Base-by-base conservation (phyloP, 768 basidiomycete species). In the Zangia roseola region DNA sequence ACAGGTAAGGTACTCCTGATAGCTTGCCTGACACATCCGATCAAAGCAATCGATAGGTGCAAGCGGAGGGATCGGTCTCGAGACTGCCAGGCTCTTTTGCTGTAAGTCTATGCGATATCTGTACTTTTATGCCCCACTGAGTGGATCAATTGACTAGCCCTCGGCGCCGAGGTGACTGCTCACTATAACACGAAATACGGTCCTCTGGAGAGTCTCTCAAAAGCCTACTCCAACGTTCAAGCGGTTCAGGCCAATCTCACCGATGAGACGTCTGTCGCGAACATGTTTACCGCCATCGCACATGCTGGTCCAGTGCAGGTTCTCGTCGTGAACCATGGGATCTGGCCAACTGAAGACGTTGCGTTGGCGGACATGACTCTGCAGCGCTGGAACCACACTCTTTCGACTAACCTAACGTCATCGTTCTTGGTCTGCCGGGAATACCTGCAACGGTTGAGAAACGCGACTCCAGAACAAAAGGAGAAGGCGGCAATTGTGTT, bases 11-110 rank as follows among this genome's bases (percentile, higher is more conserved):
- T 28, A 5, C 23, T 24, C 1, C n/a, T 4, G n/a, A 19, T 25
- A 3, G 19, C 38, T 23, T 19, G 19, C 44, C 30, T 7, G 40
- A 19, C 44, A 24, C 17, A 16, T 1, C 24, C 40, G 31, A 43
- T 26, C 44, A 16, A 50, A 26, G 6, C 25, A 23, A 40, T 44
- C 23, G 16, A 41, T 61, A 83, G 88, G 88, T 41, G 86, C 86
- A 2, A 86, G 82, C 55, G 86, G 87, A 4, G 87, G 85, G 1
- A 89, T 91, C 30, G 88, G 88, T 9, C 70, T 86, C 1, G 82
- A 79, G 56, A 85, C 82, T 4, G 72, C 74, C 14, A 71, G 71
- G 12, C 59, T 78, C 0, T 89, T 82, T 60, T 73, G 83, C 26
- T 72, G 85, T 82, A 49, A 60, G 72, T 69, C 24, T 43, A 10